phyloP scores from a whole-genome alignment of 345 rosid species.

The Ceriops zippeliana region DNA sequence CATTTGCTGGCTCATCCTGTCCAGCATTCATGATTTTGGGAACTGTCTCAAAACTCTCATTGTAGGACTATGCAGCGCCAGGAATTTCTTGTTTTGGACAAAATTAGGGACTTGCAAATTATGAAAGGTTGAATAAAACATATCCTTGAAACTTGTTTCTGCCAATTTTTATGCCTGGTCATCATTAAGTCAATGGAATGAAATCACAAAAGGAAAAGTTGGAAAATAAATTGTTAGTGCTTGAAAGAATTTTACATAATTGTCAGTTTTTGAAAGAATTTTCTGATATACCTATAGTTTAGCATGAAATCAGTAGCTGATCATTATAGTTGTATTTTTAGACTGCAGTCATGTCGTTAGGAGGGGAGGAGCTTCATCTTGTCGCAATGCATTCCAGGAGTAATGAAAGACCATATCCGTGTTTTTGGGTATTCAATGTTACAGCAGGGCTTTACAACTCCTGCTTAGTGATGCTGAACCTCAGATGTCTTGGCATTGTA shows the following conservation, averaged over 20 bases:
- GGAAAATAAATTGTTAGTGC: no score
- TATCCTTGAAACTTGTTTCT: no score
- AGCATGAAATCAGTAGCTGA: background rate
- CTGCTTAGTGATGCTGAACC: constrained; percentile 83
- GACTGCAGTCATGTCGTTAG: constrained; percentile 85
- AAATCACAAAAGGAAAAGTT: no score
- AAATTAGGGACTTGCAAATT: no score
- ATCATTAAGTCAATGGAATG: no score
- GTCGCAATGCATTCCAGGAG: constrained; percentile 78
- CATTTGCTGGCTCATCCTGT: constrained; percentile 14
- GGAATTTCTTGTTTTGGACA: no score
- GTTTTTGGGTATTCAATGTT: constrained; percentile 87
- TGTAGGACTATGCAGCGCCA: no score
- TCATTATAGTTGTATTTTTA: constrained; percentile 32
- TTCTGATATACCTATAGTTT: no score
- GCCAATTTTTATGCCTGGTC: no score
- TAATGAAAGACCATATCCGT: constrained; percentile 49
- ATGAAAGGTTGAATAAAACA: no score
- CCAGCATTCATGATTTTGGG: constrained; percentile 5
- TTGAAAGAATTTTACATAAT: no score
- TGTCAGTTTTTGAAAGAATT: no score
- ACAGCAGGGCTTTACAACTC: constrained; percentile 69
- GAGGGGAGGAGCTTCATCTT: constrained; percentile 87
- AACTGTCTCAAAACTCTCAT: constrained; percentile 1
- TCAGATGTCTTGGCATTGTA: constrained; percentile 94